Evolutionary conservation across 352 stramenopile species (phyloP), one percentile per base, ranked within the genome.

Genomic region (Thraustochytrium striatum): DNA sequence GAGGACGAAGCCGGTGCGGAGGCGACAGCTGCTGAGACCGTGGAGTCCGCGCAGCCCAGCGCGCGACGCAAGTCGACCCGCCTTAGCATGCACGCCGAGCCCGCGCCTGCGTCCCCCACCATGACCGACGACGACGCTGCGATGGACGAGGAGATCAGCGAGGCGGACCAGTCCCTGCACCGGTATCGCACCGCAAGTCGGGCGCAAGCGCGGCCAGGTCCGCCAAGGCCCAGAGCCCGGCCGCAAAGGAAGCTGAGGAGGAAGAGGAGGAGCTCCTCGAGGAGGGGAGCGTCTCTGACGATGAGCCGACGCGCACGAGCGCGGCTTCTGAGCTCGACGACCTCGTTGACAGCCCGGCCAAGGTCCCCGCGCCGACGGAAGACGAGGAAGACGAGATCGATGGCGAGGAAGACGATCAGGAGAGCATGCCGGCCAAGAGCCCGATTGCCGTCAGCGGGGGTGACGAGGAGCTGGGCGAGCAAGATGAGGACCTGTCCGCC

Each of bases 61-160:
- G 52, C 52, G 19, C 55, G 55, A 11, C 55, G 55, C 55, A 61
- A 61, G 55, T 61, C 55, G 55, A 33, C 39, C 28, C 55, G 55
- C 21, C 32, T 61, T n/a, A n/a, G n/a, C n/a, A n/a, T n/a, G n/a
- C n/a, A n/a, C 28, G 19, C 28, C 39, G 13, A 13, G 5, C 5
- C 39, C 13, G 39, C 39, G 39, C 39, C 39, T 13, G 39, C 39
- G 5, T 13, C 39, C 5, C 5, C 13, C 39, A 5, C 39, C 5
- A 47, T 47, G 39, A 13, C 5, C 13, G 39, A 13, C 39, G 39
- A 47, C 39, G 5, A 47, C 5, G 39, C 39, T 5, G 39, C 39
- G 5, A 47, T 13, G 39, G 39, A 47, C 13, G 39, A 47, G 13
- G 39, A 47, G 39, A 13, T 47, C 13, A 13, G 13, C 39, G 39